Evolutionary conservation across 2,329 filamentous ascomycete genomes (phyloP).

Genomic region (Amylocarpus encephaloides): DNA sequence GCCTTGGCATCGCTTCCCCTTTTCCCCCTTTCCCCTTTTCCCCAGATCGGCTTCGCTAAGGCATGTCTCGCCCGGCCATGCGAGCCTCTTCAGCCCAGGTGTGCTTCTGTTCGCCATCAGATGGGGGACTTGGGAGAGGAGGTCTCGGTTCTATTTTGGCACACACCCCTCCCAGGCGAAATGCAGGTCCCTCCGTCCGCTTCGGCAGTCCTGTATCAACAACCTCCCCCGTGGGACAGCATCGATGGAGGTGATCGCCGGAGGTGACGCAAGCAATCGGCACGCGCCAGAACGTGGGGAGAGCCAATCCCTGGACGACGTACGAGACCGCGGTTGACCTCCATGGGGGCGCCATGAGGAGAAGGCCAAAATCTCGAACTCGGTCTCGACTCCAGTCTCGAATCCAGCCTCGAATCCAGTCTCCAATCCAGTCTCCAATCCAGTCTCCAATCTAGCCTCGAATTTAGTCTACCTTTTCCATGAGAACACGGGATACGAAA

Average conservation of each 20-base stretch:
- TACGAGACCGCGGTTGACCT: not conserved
- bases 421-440: too few species aligned
- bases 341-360: not conserved
- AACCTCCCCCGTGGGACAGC: slow-evolving; percentile 1
- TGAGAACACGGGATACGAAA: not conserved
- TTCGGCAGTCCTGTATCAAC: slow-evolving; percentile 2
- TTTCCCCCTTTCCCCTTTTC: not conserved
- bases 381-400: too few species aligned
- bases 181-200: not conserved
- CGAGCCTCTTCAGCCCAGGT: not conserved
- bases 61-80: not conserved
- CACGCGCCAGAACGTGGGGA: not conserved
- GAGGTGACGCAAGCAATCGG: not conserved
- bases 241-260: not conserved
- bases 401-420: too few species aligned
- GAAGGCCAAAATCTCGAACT: not conserved
- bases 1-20: slow-evolving; percentile 1
- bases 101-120: not conserved
- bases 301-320: not conserved
- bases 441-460: too few species aligned
- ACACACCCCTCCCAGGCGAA: not conserved
- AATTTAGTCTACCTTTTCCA: not conserved
- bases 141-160: slow-evolving; percentile 3
- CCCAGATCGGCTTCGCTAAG: slow-evolving; percentile 5
- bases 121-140: not conserved